Base-by-base conservation (phyloP, 768 basidiomycete species). In the Mycena rosella region DNA sequence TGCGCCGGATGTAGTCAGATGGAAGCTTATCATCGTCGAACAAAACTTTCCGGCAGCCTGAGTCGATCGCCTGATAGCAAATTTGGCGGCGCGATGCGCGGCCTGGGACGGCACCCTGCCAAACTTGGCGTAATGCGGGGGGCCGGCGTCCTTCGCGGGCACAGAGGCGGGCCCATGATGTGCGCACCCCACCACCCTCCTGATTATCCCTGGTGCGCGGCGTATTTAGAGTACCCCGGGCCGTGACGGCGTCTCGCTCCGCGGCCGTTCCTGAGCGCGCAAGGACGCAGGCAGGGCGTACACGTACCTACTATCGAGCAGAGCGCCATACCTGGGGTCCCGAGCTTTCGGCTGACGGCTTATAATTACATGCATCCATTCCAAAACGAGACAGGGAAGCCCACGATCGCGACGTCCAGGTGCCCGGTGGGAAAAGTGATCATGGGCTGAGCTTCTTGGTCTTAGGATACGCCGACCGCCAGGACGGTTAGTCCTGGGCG, bases 161-260 rank as follows among this genome's bases (percentile, higher is more conserved):
- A 68, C 20, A 1, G 70, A 75, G 26, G 69, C 64, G 0, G 73
- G 49, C 81, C 83, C 24, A 84, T 74, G 3, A 84, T 80, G 5
- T 81, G 65, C 1, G 83, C 81, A 2, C 81, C 80, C 3, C 72
- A 68, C 0, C 81, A n/a, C 81, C 65, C 80, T 83, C 45, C 69
- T 69, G 60, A 84, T 75, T 79, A 84, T 79, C 61, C n/a, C n/a
- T 82, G 77, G 18, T 56, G 24, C 8, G 77, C 81, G 3, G 83
- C 83, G 38, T 79, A 75, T 64, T 80, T 80, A 73, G 80, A 84
- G 68, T 78, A 80, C 63, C 2, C 79, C 80, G 11, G n/a, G 36
- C 44, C 56, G 78, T 72, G 3, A 75, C 11, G 2, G 56, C 45
- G 60, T 81, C 79, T 60, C 72, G 75, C 2, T 76, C 67, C 13